Evolutionary conservation across 331 rosid genomes (phyloP), one percentile per base, ranked within the genome.

Genomic region (Ulmus americana): DNA sequence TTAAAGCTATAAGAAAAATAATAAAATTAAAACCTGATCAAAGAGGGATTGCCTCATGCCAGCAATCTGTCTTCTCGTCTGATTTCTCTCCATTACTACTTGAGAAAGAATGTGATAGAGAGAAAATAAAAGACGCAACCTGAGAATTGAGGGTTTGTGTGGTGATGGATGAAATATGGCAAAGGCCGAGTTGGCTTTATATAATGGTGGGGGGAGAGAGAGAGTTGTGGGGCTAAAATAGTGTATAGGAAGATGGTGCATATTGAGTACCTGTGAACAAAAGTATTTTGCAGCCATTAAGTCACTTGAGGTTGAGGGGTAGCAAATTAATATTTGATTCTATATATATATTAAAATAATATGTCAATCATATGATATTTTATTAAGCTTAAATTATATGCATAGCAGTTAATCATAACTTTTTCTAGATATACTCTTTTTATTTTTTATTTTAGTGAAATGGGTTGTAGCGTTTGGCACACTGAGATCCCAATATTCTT

Each of bases 11-110:
- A 49, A 0, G 73, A 44, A 42, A 59, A 66, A 3, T 28, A 28
- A 28, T 3, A 28, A 28, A 28, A 28, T 28, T 28, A 28, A 28
- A 63, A 91, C 97, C 97, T 88, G 97, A 59, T 88, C 95, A 71
- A 91, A 91, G 73, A 91, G 82, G 69, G 96, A 84, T 38, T 91
- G 96, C 73, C 90, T 91, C 84, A 81, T 77, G 16, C 75, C 61
- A 44, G 78, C 81, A 70, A 88, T 73, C 69, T 86, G 96, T 57
- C 90, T 76, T 16, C 63, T 76, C 43, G 80, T 45, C 43, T 83
- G 84, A 78, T 64, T 77, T 84, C 75, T 86, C 56, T 86, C 94
- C 97, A 92, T 91, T 69, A 28, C 35, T 28, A 2, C 1, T 44
- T 53, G 15, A 55, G 61, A 56, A 53, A 13, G 44, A 55, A 43